Evolutionary conservation across 2,329 filamentous ascomycete genomes (phyloP).

Genomic region (Sporothrix phasma): DNA sequence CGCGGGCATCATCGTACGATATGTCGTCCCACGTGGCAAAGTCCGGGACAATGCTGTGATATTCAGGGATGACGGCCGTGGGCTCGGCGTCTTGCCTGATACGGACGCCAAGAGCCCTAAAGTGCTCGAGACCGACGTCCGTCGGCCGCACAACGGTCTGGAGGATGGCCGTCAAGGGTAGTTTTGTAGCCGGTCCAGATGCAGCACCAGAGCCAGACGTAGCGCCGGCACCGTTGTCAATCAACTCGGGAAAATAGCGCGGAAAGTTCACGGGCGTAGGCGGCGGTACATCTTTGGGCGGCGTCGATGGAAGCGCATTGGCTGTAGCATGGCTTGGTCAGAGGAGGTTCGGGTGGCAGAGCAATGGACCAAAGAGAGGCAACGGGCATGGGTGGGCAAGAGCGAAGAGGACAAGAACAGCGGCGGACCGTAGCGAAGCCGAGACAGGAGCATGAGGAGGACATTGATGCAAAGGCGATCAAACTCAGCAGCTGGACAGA

Average conservation of each 20-base stretch:
- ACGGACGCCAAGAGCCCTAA: slow-evolving; percentile 49
- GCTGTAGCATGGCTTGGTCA: slow-evolving; percentile 16
- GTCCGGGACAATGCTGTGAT: slow-evolving; percentile 40
- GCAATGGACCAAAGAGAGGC: not conserved
- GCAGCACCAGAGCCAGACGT: not conserved
- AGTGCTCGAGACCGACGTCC: slow-evolving; percentile 39
- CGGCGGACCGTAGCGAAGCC: not conserved
- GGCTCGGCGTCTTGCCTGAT: slow-evolving; percentile 41
- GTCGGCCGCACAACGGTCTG: slow-evolving; percentile 44
- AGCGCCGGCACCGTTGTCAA: slow-evolving; percentile 14
- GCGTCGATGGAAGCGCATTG: slow-evolving; percentile 19
- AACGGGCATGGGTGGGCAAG: not conserved
- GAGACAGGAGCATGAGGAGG: not conserved
- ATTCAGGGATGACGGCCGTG: slow-evolving; percentile 43
- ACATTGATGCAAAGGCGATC: slow-evolving; percentile 12
- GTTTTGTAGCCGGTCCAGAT: slow-evolving; percentile 13
- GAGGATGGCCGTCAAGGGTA: slow-evolving; percentile 40
- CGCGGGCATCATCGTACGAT: slow-evolving; percentile 38
- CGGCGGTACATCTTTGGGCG: slow-evolving; percentile 44
- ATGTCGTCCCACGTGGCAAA: slow-evolving; percentile 43
- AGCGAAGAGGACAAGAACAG: slow-evolving; percentile 8
- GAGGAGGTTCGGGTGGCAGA: not conserved
- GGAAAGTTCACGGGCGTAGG: slow-evolving; percentile 47
- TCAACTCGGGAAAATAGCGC: slow-evolving; percentile 27
- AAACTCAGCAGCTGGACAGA: not conserved